Evolutionary conservation across 768 basidiomycete species (phyloP), one percentile per base, ranked within the genome.

Genomic region (Fistulinella prunicolor): DNA sequence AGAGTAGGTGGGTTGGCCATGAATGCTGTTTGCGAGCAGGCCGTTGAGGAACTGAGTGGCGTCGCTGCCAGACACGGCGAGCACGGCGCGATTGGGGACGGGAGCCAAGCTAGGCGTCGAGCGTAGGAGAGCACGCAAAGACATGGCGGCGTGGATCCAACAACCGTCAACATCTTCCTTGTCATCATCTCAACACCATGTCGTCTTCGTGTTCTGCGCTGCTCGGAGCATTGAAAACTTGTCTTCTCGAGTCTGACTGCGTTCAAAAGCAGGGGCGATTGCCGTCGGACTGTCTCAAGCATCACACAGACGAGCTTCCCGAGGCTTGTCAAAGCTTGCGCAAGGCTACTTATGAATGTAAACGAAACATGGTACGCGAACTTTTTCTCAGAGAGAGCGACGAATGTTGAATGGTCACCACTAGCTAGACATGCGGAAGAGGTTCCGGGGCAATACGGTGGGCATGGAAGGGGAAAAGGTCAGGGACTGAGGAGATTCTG

Each of bases 341-440:
- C 43, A 83, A 81, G 66, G 89, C 89, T 10, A 83, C 87, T 1
- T 93, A 88, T 57, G 89, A 94, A 55, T 95, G 93, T 71, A 95
- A 95, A 67, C 77, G 90, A 49, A 89, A 85, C 36, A 87, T 91
- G 88, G 90, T 91, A 49, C 49, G 82, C 62, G 16, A 8, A 12
- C 22, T 12, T 21, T 19, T 12, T 13, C 17, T n/a, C n/a, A n/a
- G n/a, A n/a, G 14, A 20, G 19, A 38, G 13, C 36, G 12, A 22
- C 4, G 24, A 24, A 35, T 3, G 26, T 19, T 51, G 21, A 21
- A 46, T 41, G 6, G 46, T 0, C 13, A 13, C 28, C 1, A 32
- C 22, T 42, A 91, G 88, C 68, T 91, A 58, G 88, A 91, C 61
- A 91, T 91, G 88, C 76, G 89, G 46, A 89, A 87, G 67, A 73